Evolutionary conservation across 345 rosid genomes (phyloP).

Genomic region (Carallia brachiata): DNA sequence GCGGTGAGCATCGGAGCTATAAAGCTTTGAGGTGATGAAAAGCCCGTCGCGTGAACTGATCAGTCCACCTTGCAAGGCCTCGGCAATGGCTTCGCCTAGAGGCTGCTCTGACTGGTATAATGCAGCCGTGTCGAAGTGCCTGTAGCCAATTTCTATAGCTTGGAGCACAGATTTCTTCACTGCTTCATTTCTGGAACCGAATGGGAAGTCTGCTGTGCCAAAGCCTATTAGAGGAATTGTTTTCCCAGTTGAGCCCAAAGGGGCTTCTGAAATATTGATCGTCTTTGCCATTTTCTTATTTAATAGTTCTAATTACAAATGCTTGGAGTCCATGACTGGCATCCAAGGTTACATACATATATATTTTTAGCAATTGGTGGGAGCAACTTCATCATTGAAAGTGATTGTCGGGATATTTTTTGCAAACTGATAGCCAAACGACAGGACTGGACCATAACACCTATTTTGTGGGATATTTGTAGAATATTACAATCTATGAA

Average conservation of each 20-base stretch:
- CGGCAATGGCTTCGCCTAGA: conserved; percentile 51
- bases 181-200: neutral
- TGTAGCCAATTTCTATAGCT: conserved; percentile 50
- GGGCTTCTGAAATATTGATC: neutral
- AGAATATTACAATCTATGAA: no score
- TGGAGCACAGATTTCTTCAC: conserved; percentile 20
- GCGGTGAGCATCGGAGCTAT: conserved; percentile 50
- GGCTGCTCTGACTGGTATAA: conserved; percentile 14
- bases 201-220: neutral
- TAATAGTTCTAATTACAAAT: no score
- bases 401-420: no score
- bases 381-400: no score
- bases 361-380: no score
- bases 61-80: conserved; percentile 41
- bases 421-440: no score
- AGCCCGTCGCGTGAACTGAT: conserved; percentile 45
- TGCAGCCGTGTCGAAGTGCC: conserved; percentile 40
- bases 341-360: no score
- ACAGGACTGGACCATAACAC: no score
- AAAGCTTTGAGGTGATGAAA: conserved; percentile 64
- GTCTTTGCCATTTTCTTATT: no score
- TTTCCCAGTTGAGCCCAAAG: neutral
- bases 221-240: neutral
- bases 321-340: no score
- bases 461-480: no score